A percentile compares a stretch with the other conserved stretches of the same genome.
phyloP scores from a whole-genome alignment of 2,329 filamentous ascomycete species.

The Colletotrichum caudatum region DNA sequence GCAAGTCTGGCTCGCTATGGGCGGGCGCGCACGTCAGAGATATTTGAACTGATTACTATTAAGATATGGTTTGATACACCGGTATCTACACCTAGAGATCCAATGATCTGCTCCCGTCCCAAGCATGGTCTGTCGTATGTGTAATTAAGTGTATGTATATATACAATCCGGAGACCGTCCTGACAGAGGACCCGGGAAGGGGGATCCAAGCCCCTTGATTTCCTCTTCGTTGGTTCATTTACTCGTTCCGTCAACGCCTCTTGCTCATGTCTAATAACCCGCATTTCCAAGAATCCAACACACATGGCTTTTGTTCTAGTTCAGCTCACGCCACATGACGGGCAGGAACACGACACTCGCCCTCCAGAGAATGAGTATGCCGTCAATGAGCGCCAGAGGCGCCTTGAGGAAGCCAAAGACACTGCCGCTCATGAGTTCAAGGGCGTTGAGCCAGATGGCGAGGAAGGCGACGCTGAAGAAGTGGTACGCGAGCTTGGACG shows the following conservation, averaged over 20 bases:
- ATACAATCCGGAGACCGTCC: slow-evolving; percentile 25
- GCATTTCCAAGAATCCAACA: slow-evolving; percentile 1
- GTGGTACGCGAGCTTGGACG: slow-evolving; percentile 85
- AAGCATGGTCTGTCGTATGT: slow-evolving; percentile 20
- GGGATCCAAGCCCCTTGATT: neutral
- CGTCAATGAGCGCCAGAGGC: slow-evolving; percentile 74
- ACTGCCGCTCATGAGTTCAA: slow-evolving; percentile 55
- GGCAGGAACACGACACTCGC: slow-evolving; percentile 87
- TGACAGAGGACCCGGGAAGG: slow-evolving; percentile 17
- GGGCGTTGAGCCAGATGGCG: slow-evolving; percentile 76
- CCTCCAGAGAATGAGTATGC: slow-evolving; percentile 79
- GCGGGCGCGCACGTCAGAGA: neutral
- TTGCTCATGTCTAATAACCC: slow-evolving; percentile 31
- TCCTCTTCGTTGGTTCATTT: slow-evolving; percentile 27
- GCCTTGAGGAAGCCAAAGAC: slow-evolving; percentile 67
- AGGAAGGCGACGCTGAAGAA: slow-evolving; percentile 96
- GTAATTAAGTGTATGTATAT: slow-evolving; percentile 23
- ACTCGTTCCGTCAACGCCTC: slow-evolving; percentile 28
- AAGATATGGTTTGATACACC: slow-evolving; percentile 19
- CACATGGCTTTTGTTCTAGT: slow-evolving; percentile 31
- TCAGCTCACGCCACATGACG: slow-evolving; percentile 78
- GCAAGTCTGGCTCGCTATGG: too few species aligned
- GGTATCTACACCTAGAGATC: slow-evolving; percentile 29
- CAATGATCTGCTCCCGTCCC: slow-evolving; percentile 35
- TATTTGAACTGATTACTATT: slow-evolving; percentile 31